These are phyloP conservation scores for Lepidium didymum DNA, from an alignment of 345 rosid genomes.

Conservation along the genomic window DNA sequence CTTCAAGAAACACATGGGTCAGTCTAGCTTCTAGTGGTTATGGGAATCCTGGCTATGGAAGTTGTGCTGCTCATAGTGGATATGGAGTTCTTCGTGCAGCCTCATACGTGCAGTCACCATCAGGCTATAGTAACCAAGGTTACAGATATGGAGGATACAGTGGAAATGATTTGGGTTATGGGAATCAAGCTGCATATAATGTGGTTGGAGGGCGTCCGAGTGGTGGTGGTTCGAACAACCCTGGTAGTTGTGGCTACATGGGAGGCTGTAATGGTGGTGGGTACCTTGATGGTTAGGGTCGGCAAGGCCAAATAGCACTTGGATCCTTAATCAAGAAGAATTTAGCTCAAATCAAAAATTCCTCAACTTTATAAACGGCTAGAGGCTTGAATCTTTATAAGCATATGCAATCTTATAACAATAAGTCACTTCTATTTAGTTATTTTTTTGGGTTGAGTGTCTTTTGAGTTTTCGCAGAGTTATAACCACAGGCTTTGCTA, in stretches of 20 bases:
- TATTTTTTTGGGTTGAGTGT: slow-evolving; percentile 42
- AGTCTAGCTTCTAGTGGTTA: slow-evolving; percentile 70
- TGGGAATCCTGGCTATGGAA: slow-evolving; percentile 74
- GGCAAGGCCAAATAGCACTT: slow-evolving; percentile 50
- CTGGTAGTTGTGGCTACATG: slow-evolving; percentile 51
- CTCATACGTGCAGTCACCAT: slow-evolving; percentile 63
- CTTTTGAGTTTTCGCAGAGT: slow-evolving; percentile 56
- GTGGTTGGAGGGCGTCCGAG: slow-evolving; percentile 53
- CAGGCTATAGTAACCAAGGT: slow-evolving; percentile 69
- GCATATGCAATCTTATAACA: slow-evolving; percentile 46
- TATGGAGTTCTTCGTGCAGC: slow-evolving; percentile 41
- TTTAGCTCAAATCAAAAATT: slow-evolving; percentile 35
- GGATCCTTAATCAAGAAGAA: slow-evolving; percentile 26
- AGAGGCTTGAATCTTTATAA: slow-evolving; percentile 59
- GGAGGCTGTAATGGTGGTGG: slow-evolving; percentile 65
- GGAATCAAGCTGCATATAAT: too few relatives aligned
- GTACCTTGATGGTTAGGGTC: slow-evolving; percentile 53
- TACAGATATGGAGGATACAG: slow-evolving; percentile 72
- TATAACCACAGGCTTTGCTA: slow-evolving; percentile 37
- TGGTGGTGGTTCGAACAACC: slow-evolving; percentile 3
- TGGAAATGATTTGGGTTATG: slow-evolving; percentile 66
- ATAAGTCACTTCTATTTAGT: slow-evolving; percentile 40
- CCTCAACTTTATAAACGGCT: slow-evolving; percentile 48
- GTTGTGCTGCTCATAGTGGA: slow-evolving; percentile 50
- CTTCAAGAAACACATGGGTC: slow-evolving; percentile 64